Conservation (phyloP, 169 alveolate species). For the Cystoisospora suis region DNA sequence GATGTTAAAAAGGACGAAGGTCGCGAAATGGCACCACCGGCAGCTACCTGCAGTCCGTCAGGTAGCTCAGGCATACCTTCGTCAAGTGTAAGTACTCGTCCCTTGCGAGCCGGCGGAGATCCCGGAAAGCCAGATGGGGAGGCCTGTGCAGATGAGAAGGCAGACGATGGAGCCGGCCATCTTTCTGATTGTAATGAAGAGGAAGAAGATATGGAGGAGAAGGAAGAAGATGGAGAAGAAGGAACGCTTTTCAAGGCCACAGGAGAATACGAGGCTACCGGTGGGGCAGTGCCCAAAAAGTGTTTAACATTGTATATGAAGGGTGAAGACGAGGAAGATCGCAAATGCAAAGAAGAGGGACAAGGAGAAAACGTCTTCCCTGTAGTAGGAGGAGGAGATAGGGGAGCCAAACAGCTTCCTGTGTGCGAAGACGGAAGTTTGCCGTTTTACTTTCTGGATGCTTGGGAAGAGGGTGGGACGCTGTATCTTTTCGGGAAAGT, state of each 20-base stretch:
- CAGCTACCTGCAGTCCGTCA: too few species aligned
- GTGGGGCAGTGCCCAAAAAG: background rate
- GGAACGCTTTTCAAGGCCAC: constrained; percentile 17
- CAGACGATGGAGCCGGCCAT: background rate
- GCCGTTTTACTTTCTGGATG: constrained; percentile 63
- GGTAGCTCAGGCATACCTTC: background rate
- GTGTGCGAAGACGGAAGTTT: constrained; percentile 39
- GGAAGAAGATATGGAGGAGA: background rate
- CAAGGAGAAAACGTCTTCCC: background rate
- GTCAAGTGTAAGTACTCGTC: background rate
- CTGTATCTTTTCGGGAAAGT: constrained; percentile 64
- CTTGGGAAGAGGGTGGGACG: constrained; percentile 56
- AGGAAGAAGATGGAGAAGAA: background rate
- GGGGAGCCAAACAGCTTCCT: constrained; percentile 20
- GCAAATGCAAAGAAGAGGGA: background rate
- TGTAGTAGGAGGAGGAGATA: constrained; percentile 14
- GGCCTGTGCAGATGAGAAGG: background rate
- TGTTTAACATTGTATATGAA: background rate
- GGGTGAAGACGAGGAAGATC: background rate
- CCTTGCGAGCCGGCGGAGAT: background rate
- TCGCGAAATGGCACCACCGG: background rate
- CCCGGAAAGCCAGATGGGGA: background rate
- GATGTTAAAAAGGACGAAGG: background rate
- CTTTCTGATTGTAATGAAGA: background rate
- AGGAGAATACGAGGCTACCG: constrained; percentile 6